These are phyloP conservation scores for Fusarium vanettenii DNA, from an alignment of 2,329 filamentous ascomycete genomes.

Conservation along the genomic window DNA sequence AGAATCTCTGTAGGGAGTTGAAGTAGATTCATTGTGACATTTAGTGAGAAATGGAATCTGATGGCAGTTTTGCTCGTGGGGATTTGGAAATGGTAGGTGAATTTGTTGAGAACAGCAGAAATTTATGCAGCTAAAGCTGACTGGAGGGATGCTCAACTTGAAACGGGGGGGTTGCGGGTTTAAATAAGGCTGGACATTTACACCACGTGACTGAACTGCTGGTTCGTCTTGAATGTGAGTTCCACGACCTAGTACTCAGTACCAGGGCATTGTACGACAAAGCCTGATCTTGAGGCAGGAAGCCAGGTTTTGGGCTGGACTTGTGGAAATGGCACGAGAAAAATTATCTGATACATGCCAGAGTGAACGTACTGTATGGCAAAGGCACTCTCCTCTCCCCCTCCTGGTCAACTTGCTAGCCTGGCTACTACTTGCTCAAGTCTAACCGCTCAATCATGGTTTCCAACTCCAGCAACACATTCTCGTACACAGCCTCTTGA, in stretches of 20 bases:
- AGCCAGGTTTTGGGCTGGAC: neutral
- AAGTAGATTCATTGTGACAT: neutral
- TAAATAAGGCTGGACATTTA: neutral
- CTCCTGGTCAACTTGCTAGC: too few relatives aligned
- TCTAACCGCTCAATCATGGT: neutral
- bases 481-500: slow-evolving; percentile 5
- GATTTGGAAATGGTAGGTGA: neutral
- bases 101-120: neutral
- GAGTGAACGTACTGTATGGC: neutral
- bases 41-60: neutral
- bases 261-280: neutral
- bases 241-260: neutral
- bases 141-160: neutral
- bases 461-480: neutral
- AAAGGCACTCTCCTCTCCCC: too few relatives aligned
- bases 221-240: neutral
- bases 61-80: neutral
- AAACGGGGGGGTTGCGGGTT: neutral
- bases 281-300: neutral
- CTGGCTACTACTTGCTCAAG: neutral
- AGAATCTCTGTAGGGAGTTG: neutral
- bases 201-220: neutral
- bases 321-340: neutral
- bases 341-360: accelerated
- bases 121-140: neutral